These are phyloP conservation scores for Bruguiera parviflora DNA, from an alignment of 345 rosid genomes.

Conservation along the genomic window DNA sequence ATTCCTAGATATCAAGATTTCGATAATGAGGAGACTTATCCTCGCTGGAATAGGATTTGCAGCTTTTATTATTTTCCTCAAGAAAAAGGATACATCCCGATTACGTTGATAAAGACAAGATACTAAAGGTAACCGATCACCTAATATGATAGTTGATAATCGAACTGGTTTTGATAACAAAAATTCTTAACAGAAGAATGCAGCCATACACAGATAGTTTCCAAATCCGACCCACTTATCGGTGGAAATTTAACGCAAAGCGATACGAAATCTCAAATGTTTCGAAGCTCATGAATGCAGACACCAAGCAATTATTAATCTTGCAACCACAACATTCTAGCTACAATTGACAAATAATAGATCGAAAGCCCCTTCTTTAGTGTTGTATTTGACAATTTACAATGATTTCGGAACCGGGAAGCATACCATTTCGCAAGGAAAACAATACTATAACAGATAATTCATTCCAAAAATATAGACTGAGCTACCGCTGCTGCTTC, in stretches of 20 bases:
- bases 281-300: neutral
- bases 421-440: neutral
- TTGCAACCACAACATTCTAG: neutral
- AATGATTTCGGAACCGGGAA: neutral
- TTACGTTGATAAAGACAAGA: too few species aligned
- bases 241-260: neutral
- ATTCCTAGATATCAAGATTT: too few species aligned
- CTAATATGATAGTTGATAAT: too few species aligned
- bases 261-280: neutral
- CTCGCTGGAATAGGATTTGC: too few species aligned
- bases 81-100: too few species aligned
- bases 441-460: neutral
- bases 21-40: too few species aligned
- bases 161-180: too few species aligned
- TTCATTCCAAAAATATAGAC: constrained; percentile 8
- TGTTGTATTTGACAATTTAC: neutral
- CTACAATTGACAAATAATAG: too few species aligned
- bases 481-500: constrained; percentile 9
- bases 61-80: too few species aligned
- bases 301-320: neutral
- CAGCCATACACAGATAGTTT: neutral
- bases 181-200: neutral
- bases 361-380: neutral
- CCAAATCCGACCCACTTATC: neutral
- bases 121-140: too few species aligned